Conservation (phyloP, 768 basidiomycete genomes). For the Rubroboletus pulcherrimus region DNA sequence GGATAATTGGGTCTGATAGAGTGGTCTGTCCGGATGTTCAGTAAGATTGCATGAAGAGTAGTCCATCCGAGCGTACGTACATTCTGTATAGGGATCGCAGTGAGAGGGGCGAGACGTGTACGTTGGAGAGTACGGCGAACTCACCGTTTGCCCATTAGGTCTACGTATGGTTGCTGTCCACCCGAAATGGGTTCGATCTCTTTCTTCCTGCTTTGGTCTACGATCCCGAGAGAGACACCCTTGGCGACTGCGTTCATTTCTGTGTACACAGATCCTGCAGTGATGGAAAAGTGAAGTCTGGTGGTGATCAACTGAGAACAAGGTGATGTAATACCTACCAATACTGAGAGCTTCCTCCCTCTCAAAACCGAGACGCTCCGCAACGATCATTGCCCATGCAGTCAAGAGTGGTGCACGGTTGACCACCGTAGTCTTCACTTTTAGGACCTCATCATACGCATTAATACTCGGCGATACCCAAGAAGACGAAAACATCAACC, state of each 20-base stretch:
- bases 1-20: slow-evolving; percentile 63
- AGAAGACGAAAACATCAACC: slow-evolving; percentile 35
- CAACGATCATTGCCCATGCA: slow-evolving; percentile 86
- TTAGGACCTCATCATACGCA: slow-evolving; percentile 47
- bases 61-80: slow-evolving; percentile 29
- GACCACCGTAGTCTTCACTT: slow-evolving; percentile 57
- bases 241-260: slow-evolving; percentile 89
- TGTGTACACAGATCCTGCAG: slow-evolving; percentile 83
- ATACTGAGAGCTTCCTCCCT: slow-evolving; percentile 90
- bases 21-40: slow-evolving; percentile 48
- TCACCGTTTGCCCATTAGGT: slow-evolving; percentile 76
- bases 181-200: slow-evolving; percentile 51
- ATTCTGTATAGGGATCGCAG: slow-evolving; percentile 27
- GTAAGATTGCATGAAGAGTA: neutral
- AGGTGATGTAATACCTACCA: slow-evolving; percentile 44
- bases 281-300: neutral
- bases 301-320: neutral
- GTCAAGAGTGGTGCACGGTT: slow-evolving; percentile 96
- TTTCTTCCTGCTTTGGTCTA: slow-evolving; percentile 50
- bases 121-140: slow-evolving; percentile 6
- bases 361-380: slow-evolving; percentile 81
- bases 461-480: neutral
- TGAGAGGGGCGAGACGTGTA: neutral
- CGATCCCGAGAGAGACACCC: slow-evolving; percentile 79
- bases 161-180: slow-evolving; percentile 78